Evolutionary conservation across 108 stramenopile species (phyloP).

Genomic region (Schizochytrium sp.): DNA sequence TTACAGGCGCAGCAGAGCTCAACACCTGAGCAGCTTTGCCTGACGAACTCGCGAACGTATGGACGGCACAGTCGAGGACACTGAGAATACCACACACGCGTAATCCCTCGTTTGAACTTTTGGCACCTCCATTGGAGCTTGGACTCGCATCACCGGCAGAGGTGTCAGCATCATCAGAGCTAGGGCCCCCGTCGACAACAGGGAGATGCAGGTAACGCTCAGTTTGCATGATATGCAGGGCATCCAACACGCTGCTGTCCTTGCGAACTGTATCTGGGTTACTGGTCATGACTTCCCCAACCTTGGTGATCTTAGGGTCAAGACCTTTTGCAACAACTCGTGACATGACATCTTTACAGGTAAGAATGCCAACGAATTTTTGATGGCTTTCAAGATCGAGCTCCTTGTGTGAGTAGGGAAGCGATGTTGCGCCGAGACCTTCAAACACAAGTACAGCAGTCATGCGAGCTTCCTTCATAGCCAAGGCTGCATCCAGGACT

Average conservation of each 20-base stretch:
- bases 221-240: slow-evolving; percentile 59
- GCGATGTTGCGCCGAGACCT: slow-evolving; percentile 8
- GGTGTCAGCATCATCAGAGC: not conserved
- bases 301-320: slow-evolving; percentile 19
- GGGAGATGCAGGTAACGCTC: slow-evolving; percentile 62
- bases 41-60: slow-evolving; percentile 28
- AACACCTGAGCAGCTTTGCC: slow-evolving; percentile 45
- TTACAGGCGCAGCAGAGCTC: not conserved
- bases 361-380: slow-evolving; percentile 62
- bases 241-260: slow-evolving; percentile 57
- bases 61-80: slow-evolving; percentile 47
- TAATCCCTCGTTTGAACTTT: not conserved
- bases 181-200: slow-evolving; percentile 43
- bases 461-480: slow-evolving; percentile 22
- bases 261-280: slow-evolving; percentile 58
- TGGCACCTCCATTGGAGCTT: not conserved
- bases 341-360: slow-evolving; percentile 63
- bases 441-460: slow-evolving; percentile 29
- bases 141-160: not conserved
- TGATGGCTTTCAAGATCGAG: slow-evolving; percentile 53
- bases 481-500: slow-evolving; percentile 25
- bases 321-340: slow-evolving; percentile 61
- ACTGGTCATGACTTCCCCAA: slow-evolving; percentile 60
- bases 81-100: slow-evolving; percentile 51
- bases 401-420: slow-evolving; percentile 52